Conservation (phyloP, 2,329 filamentous ascomycete genomes). For the Ciborinia camelliae region DNA sequence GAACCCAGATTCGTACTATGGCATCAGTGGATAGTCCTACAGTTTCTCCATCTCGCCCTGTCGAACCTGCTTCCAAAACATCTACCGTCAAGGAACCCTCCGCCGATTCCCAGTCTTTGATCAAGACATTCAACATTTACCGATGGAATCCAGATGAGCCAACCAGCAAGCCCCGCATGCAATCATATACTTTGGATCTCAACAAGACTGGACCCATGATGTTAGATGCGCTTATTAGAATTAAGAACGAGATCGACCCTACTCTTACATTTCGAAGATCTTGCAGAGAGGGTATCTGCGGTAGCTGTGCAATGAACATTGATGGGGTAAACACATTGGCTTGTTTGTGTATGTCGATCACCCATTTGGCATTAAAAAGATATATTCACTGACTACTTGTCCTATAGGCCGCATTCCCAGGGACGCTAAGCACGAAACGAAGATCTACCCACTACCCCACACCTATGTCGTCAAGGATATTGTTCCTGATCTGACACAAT, state of each 20-base stretch:
- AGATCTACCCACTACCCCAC: slow-evolving; percentile 97
- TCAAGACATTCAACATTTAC: slow-evolving; percentile 98
- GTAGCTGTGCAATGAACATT: slow-evolving; percentile 99
- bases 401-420: slow-evolving; percentile 82
- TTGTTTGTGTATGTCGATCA: slow-evolving; percentile 76
- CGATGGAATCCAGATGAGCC: slow-evolving; percentile 96
- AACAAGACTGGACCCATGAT: slow-evolving; percentile 99
- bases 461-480: slow-evolving; percentile 99
- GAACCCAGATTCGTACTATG: slow-evolving; percentile 23
- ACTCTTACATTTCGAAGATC: slow-evolving; percentile 94
- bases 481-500: slow-evolving; percentile 94
- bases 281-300: slow-evolving; percentile 97
- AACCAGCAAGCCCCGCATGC: slow-evolving; percentile 89
- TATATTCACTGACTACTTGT: slow-evolving; percentile 32
- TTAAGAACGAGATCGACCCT: slow-evolving; percentile 98
- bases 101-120: slow-evolving; percentile 60
- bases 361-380: background rate
- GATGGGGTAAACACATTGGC: slow-evolving; percentile 97
- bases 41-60: slow-evolving; percentile 23
- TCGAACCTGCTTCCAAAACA: slow-evolving; percentile 28
- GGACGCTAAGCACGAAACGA: slow-evolving; percentile 74
- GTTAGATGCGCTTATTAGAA: slow-evolving; percentile 90
- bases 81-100: slow-evolving; percentile 42
- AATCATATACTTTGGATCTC: slow-evolving; percentile 89
- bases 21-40: slow-evolving; percentile 18